A percentile compares a stretch with the other conserved stretches of the same genome.
phyloP scores from a whole-genome alignment of 352 stramenopile genomes.

The Phytopythium boreale region DNA sequence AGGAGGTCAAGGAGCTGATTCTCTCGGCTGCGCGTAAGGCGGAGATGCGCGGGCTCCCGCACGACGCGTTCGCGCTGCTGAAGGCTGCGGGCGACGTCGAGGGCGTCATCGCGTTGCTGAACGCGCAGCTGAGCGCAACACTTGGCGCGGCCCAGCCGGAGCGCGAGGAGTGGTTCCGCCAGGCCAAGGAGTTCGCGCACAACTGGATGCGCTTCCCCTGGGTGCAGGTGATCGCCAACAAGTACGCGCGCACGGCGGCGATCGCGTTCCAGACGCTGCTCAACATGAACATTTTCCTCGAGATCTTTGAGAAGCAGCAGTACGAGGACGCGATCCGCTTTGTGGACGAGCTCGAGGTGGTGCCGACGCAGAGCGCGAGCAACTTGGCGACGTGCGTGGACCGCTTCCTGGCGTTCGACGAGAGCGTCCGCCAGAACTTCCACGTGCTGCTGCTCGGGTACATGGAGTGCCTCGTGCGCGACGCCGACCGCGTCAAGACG shows the following conservation, averaged over 20 bases:
- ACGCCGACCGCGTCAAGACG: constrained; percentile 77
- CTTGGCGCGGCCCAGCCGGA: constrained; percentile 53
- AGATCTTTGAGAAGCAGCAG: constrained; percentile 81
- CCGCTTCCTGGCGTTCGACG: constrained; percentile 78
- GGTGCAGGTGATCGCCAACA: constrained; percentile 73
- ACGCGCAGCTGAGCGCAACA: constrained; percentile 65
- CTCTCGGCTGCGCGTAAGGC: constrained; percentile 70
- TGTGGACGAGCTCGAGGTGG: constrained; percentile 71
- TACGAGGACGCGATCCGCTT: constrained; percentile 82
- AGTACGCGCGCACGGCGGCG: constrained; percentile 59
- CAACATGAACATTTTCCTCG: constrained; percentile 85
- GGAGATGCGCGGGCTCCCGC: constrained; percentile 58
- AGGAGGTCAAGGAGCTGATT: constrained; percentile 77
- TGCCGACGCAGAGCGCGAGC: constrained; percentile 63
- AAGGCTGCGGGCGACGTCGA: constrained; percentile 82
- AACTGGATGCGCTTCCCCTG: constrained; percentile 87
- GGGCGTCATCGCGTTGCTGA: constrained; percentile 66
- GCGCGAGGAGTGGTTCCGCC: constrained; percentile 78
- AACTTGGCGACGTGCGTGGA: constrained; percentile 71
- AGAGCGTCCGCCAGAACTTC: constrained; percentile 81
- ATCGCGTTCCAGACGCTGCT: constrained; percentile 84
- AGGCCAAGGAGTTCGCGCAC: constrained; percentile 81
- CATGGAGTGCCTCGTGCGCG: constrained; percentile 83
- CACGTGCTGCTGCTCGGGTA: constrained; percentile 84
- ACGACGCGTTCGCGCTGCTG: constrained; percentile 75